Percentiles rank a stretch among this genome's conserved stretches.
phyloP scores from a whole-genome alignment of 2,329 filamentous ascomycete genomes.

The Rugonectria rugulosa region DNA sequence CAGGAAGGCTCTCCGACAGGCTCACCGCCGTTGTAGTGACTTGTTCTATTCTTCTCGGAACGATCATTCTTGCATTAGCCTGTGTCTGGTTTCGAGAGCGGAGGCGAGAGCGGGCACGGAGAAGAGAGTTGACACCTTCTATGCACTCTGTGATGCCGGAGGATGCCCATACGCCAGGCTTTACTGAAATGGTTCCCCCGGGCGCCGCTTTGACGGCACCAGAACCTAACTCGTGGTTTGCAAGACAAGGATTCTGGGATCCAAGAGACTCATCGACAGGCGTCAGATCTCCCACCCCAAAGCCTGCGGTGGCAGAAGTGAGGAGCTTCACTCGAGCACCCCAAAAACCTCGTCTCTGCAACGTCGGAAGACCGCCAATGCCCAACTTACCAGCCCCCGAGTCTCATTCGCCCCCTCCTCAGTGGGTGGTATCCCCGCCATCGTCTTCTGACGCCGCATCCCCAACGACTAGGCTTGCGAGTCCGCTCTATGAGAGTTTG shows the following conservation, averaged over 20 bases:
- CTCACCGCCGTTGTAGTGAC: slow-evolving; percentile 31
- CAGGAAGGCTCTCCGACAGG: slow-evolving; percentile 18
- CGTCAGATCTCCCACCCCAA: slow-evolving; percentile 32
- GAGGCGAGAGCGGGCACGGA: slow-evolving; percentile 5
- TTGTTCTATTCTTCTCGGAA: slow-evolving; percentile 16
- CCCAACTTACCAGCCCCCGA: slow-evolving; percentile 15
- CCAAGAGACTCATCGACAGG: slow-evolving; percentile 30
- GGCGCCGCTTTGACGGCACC: slow-evolving; percentile 12
- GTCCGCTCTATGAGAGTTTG: slow-evolving; percentile 19
- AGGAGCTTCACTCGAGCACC: slow-evolving; percentile 31
- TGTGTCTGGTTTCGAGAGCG: slow-evolving; percentile 25
- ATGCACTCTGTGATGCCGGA: not conserved
- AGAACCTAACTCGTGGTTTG: slow-evolving; percentile 24
- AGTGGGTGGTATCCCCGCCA: not conserved
- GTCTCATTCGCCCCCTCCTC: not conserved
- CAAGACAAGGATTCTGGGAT: slow-evolving; percentile 24
- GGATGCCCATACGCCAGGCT: not conserved
- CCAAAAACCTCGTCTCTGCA: slow-evolving; percentile 35
- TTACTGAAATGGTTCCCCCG: slow-evolving; percentile 13
- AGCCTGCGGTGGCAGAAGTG: slow-evolving; percentile 35
- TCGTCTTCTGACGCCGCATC: slow-evolving; percentile 8
- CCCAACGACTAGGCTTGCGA: slow-evolving; percentile 3
- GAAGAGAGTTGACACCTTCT: not conserved
- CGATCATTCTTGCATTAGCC: not conserved
- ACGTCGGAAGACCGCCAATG: slow-evolving; percentile 24